phyloP scores from a whole-genome alignment of 2,329 filamentous ascomycete genomes.

The Ustulina deusta region DNA sequence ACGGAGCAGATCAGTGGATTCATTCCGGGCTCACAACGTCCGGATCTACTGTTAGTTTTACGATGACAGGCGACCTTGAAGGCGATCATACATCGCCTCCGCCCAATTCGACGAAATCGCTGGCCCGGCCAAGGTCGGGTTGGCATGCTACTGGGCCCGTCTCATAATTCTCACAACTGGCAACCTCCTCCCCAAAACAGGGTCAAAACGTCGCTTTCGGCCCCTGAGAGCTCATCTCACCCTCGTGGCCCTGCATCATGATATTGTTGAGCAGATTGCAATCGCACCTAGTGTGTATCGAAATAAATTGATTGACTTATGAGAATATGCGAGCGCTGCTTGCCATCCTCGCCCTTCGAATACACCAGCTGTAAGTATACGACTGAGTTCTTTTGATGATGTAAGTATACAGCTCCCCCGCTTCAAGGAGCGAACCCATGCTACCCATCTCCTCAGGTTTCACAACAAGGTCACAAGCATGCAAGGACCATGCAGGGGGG shows the following conservation, averaged over 20 bases:
- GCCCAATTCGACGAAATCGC: constrained; percentile 4
- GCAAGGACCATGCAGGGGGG: constrained; percentile 31
- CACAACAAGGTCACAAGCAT: constrained; percentile 13
- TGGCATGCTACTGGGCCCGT: constrained; percentile 16
- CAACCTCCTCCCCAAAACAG: constrained; percentile 24
- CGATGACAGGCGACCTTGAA: constrained; percentile 10
- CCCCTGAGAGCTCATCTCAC: constrained; percentile 23
- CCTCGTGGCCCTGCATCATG: not conserved
- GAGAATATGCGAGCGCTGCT: not conserved
- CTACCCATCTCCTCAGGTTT: constrained; percentile 7
- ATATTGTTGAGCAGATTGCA: too few relatives aligned
- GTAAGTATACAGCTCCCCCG: constrained; percentile 16
- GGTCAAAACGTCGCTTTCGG: constrained; percentile 30
- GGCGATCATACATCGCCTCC: constrained; percentile 26
- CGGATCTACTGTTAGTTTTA: constrained; percentile 16
- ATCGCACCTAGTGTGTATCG: not conserved
- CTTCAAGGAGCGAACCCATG: constrained; percentile 6
- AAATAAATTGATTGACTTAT: not conserved
- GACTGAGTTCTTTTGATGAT: not conserved
- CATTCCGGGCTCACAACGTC: constrained; percentile 9
- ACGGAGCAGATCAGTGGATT: constrained; percentile 17
- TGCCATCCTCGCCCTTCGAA: not conserved
- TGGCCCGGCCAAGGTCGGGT: constrained; percentile 15
- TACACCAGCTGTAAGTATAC: not conserved
- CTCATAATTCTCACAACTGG: constrained; percentile 24